These are phyloP conservation scores for Dothideomycetes sp. DNA, from an alignment of 2,329 filamentous ascomycete species.

Conservation along the genomic window DNA sequence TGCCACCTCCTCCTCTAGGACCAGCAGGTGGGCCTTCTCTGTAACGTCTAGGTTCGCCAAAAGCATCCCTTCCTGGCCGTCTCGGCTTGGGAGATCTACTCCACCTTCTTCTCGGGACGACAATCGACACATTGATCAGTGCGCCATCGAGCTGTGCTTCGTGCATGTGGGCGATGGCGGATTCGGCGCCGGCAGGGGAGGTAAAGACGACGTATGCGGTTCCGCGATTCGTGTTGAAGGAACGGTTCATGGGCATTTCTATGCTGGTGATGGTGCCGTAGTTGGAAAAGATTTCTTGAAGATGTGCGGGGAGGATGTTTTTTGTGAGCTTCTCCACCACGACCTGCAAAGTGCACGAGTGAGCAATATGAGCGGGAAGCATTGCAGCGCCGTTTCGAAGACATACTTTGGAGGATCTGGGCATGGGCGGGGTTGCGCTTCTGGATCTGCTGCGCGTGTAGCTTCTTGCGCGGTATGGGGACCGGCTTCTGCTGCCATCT, in stretches of 20 bases:
- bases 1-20: conserved; percentile 21
- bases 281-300: conserved; percentile 82
- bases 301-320: conserved; percentile 80
- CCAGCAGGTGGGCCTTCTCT: conserved; percentile 19
- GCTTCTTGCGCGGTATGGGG: conserved; percentile 3
- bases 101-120: conserved; percentile 72
- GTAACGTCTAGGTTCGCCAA: conserved; percentile 28
- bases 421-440: conserved; percentile 7
- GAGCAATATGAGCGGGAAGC: background rate
- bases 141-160: conserved; percentile 87
- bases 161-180: conserved; percentile 92
- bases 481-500: conserved; percentile 1
- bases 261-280: conserved; percentile 81
- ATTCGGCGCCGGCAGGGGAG: conserved; percentile 67
- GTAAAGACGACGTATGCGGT: conserved; percentile 86
- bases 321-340: conserved; percentile 94
- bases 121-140: conserved; percentile 76
- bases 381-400: background rate
- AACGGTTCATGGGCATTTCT: conserved; percentile 79
- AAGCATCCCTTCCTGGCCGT: conserved; percentile 44
- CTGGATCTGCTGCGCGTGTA: conserved; percentile 1
- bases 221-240: conserved; percentile 79
- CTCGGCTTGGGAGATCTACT: conserved; percentile 67
- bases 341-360: conserved; percentile 45
- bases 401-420: conserved; percentile 6